Evolutionary conservation across 305 asterid species (phyloP).

Genomic region (Ajuga reptans): DNA sequence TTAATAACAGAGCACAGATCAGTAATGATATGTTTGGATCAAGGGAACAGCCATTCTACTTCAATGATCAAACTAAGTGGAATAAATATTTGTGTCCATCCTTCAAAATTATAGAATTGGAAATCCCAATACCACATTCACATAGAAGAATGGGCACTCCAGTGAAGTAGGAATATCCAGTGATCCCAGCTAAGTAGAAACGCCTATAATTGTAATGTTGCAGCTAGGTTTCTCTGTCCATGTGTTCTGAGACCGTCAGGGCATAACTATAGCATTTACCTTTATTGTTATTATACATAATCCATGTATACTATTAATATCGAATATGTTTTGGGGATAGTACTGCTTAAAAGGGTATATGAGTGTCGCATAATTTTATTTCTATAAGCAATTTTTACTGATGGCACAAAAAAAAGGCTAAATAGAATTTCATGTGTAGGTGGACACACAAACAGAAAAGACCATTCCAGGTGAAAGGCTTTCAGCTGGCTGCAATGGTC

Average conservation of each 20-base stretch:
- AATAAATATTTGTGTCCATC: background rate
- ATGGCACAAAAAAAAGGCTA: background rate
- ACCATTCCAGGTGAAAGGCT: background rate
- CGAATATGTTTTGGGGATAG: background rate
- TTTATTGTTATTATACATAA: background rate
- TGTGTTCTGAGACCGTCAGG: background rate
- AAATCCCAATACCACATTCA: background rate
- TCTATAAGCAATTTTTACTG: background rate
- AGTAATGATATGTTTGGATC: background rate
- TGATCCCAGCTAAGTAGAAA: slow-evolving; percentile 1
- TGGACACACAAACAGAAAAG: background rate
- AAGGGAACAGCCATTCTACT: background rate
- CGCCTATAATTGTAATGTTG: background rate
- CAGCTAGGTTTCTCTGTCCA: background rate
- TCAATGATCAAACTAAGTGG: background rate
- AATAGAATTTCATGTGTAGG: background rate
- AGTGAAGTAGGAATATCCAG: background rate
- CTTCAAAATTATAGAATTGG: background rate
- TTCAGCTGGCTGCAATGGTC: background rate
- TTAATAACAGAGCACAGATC: background rate
- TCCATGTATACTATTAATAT: background rate
- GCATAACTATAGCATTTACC: background rate
- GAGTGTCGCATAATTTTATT: background rate
- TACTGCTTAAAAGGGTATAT: background rate
- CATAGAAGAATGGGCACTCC: background rate